phyloP scores from a whole-genome alignment of 371 early-diverging fungal species.

The Syncephalastrum sp. region DNA sequence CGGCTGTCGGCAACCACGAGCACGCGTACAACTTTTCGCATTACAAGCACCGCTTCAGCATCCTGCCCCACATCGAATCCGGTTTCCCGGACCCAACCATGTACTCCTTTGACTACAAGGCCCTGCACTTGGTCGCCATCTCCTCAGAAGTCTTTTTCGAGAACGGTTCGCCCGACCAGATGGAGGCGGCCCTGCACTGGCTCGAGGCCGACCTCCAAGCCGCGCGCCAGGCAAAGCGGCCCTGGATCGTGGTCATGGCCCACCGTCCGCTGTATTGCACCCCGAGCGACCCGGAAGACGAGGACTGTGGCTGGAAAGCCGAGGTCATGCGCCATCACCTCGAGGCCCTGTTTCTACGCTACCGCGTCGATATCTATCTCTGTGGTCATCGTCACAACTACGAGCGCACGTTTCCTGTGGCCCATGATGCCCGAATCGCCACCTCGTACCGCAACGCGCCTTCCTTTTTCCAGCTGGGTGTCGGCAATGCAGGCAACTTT shows the following conservation, averaged over 20 bases:
- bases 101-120: constrained; percentile 24
- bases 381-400: constrained; percentile 12
- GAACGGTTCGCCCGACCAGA: constrained; percentile 15
- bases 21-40: constrained; percentile 26
- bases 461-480: constrained; percentile 31
- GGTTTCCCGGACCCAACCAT: constrained; percentile 16
- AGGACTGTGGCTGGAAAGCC: constrained; percentile 9
- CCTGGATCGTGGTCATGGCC: constrained; percentile 33
- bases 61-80: constrained; percentile 19
- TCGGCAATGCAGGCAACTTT: constrained; percentile 43
- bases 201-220: constrained; percentile 26
- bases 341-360: constrained; percentile 12
- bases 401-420: constrained; percentile 21
- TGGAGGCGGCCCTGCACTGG: constrained; percentile 26
- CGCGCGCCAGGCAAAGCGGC: constrained; percentile 15
- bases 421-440: constrained; percentile 20
- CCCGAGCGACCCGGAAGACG: constrained; percentile 3
- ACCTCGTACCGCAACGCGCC: constrained; percentile 39
- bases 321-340: constrained; percentile 14
- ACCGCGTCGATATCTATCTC: constrained; percentile 21
- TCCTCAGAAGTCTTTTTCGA: constrained; percentile 24
- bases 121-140: constrained; percentile 21
- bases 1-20: constrained; percentile 24
- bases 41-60: constrained; percentile 24
- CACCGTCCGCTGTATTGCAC: constrained; percentile 27